phyloP scores from a whole-genome alignment of 306 rosid genomes.

The Casuarina cunninghamiana region DNA sequence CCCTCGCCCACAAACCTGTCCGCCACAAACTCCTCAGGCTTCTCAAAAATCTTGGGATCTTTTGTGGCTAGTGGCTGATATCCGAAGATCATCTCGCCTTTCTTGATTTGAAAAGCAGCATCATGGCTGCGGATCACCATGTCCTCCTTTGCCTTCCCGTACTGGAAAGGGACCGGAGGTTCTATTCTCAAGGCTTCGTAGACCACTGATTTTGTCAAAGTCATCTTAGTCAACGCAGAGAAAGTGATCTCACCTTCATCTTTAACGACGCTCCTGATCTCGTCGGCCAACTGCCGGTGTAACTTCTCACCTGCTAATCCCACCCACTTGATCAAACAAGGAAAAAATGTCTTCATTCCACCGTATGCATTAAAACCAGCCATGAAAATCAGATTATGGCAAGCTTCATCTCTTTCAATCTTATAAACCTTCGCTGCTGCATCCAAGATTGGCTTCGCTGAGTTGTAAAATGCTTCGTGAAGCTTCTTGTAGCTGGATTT shows the following conservation, averaged over 20 bases:
- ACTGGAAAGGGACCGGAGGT: constrained; percentile 75
- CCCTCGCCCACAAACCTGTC: constrained; percentile 38
- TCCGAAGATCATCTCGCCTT: constrained; percentile 75
- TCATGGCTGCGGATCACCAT: constrained; percentile 56
- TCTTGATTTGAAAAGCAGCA: constrained; percentile 58
- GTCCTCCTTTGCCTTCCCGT: constrained; percentile 66
- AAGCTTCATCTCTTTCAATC: constrained; percentile 58
- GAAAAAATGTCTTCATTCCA: constrained; percentile 57
- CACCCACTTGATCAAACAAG: constrained; percentile 58
- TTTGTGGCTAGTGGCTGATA: constrained; percentile 69
- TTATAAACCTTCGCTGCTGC: constrained; percentile 46
- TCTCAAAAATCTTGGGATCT: constrained; percentile 55
- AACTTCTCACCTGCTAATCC: constrained; percentile 48
- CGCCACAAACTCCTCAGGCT: constrained; percentile 45
- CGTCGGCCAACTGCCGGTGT: constrained; percentile 47
- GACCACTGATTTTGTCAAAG: constrained; percentile 59
- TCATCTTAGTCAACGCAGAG: constrained; percentile 45
- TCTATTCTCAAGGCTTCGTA: constrained; percentile 65
- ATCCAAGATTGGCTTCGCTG: constrained; percentile 37
- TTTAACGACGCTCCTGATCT: constrained; percentile 52
- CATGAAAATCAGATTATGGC: constrained; percentile 62
- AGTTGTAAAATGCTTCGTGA: constrained; percentile 29
- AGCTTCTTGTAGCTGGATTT: constrained; percentile 52
- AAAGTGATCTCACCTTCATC: constrained; percentile 43
- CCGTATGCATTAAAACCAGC: constrained; percentile 69